phyloP scores from a whole-genome alignment of 352 stramenopile species.

The Phytophthora constricta region DNA sequence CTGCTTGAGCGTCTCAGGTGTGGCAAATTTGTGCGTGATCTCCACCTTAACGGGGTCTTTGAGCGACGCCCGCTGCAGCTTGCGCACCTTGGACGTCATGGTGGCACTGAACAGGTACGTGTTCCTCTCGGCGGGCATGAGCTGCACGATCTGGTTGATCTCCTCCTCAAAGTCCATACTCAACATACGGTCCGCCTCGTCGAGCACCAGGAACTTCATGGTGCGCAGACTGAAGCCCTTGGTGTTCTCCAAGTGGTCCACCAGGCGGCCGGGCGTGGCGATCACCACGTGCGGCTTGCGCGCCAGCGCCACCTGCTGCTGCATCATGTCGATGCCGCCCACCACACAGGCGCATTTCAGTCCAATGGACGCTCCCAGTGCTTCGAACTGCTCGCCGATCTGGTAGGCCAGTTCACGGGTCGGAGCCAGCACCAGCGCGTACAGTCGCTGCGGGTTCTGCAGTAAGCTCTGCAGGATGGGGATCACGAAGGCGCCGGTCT shows the following conservation, averaged over 20 bases:
- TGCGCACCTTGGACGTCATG: slow-evolving; percentile 99
- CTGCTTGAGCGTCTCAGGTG: slow-evolving; percentile 97
- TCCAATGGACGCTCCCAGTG: slow-evolving; percentile 91
- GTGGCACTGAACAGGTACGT: slow-evolving; percentile 99
- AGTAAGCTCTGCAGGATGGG: slow-evolving; percentile 94
- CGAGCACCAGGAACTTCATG: slow-evolving; percentile 93
- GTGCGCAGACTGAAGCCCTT: slow-evolving; percentile 94
- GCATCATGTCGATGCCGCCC: slow-evolving; percentile 97
- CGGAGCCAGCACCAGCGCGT: slow-evolving; percentile 91
- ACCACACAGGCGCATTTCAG: slow-evolving; percentile 93
- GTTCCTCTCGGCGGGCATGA: slow-evolving; percentile 93
- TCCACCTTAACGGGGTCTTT: slow-evolving; percentile 97
- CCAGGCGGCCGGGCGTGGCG: slow-evolving; percentile 92
- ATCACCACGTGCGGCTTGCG: slow-evolving; percentile 97
- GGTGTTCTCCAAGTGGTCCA: slow-evolving; percentile 97
- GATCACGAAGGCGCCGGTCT: slow-evolving; percentile 95
- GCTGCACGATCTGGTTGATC: slow-evolving; percentile 98
- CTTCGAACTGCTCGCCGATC: slow-evolving; percentile 96
- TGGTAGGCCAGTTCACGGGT: slow-evolving; percentile 97
- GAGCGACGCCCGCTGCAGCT: slow-evolving; percentile 97
- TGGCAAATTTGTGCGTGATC: slow-evolving; percentile 98
- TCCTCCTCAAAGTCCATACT: slow-evolving; percentile 99
- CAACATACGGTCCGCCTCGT: slow-evolving; percentile 96
- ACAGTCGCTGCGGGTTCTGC: slow-evolving; percentile 91
- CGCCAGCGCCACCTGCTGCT: slow-evolving; percentile 96